Percentiles rank a stretch among this genome's conserved stretches.
These are phyloP conservation scores for Gossypium thurberi DNA, from an alignment of 345 rosid genomes.

Conservation along the genomic window DNA sequence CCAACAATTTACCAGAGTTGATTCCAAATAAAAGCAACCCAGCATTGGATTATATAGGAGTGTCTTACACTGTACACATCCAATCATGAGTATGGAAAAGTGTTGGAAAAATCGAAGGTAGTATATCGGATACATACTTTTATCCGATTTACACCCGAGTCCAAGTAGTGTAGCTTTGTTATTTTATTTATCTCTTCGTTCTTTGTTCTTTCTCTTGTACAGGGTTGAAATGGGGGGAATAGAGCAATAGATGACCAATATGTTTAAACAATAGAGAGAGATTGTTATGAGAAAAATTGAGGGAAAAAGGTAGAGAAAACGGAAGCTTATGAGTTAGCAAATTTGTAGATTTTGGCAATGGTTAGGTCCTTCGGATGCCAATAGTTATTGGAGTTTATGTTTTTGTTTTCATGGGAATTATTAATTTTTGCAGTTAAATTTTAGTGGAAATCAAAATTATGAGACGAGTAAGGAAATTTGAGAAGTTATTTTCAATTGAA, in stretches of 20 bases:
- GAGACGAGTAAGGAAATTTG: too few relatives aligned
- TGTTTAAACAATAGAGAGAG: conserved; percentile 20
- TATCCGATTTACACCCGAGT: neutral
- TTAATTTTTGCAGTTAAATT: too few relatives aligned
- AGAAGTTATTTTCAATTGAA: too few relatives aligned
- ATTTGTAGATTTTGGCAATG: conserved; percentile 28
- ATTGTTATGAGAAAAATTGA: conserved; percentile 22
- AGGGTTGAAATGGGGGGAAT: conserved; percentile 37
- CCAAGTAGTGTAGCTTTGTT: neutral
- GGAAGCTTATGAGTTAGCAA: conserved; percentile 26
- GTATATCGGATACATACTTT: neutral
- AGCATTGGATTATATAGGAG: conserved; percentile 36
- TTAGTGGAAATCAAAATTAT: too few relatives aligned
- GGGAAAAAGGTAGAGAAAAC: conserved; percentile 16
- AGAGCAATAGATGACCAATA: conserved; percentile 28
- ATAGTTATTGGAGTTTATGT: conserved; percentile 24
- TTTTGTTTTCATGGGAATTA: neutral
- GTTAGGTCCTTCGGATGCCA: conserved; percentile 24
- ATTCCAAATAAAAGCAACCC: conserved; percentile 37
- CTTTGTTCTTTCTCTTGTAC: conserved; percentile 41
- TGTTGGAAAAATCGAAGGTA: neutral
- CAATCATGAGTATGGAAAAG: neutral
- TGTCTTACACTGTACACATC: neutral
- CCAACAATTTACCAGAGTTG: conserved; percentile 25
- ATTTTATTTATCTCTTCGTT: conserved; percentile 38